Evolutionary conservation across 768 basidiomycete genomes (phyloP).

Genomic region (Naganishia friedmannii): DNA sequence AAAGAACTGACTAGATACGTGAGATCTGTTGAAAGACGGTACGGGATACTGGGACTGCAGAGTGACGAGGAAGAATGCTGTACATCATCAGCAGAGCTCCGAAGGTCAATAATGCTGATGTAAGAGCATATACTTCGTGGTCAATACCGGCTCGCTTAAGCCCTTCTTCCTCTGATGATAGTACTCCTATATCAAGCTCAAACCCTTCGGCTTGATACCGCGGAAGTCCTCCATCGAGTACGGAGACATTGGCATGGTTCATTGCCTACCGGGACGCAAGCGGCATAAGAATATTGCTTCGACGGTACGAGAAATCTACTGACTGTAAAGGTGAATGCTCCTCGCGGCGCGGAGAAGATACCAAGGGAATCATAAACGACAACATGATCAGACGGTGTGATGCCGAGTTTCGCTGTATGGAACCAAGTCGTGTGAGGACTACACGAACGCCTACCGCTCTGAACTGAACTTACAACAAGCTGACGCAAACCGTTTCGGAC

Average conservation of each 20-base stretch:
- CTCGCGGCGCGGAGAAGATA: constrained; percentile 86
- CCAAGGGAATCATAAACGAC: constrained; percentile 88
- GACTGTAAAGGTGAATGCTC: constrained; percentile 82
- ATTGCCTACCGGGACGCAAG: constrained; percentile 57
- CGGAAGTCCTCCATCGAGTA: constrained; percentile 90
- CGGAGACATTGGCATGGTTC: constrained; percentile 77
- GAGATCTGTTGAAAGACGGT: constrained; percentile 9
- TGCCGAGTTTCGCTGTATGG: constrained; percentile 59
- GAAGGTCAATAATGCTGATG: neutral
- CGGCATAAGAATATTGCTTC: neutral
- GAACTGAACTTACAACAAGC: constrained; percentile 56
- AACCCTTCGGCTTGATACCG: constrained; percentile 64
- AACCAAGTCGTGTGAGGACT: neutral
- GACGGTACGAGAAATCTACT: neutral
- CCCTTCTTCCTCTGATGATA: neutral
- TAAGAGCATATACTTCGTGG: neutral
- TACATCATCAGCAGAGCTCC: neutral
- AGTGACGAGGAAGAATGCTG: neutral
- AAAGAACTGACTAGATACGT: constrained; percentile 1
- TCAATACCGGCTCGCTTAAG: neutral
- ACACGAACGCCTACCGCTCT: neutral
- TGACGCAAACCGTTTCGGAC: constrained; percentile 65
- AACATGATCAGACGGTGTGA: constrained; percentile 71
- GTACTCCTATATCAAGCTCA: neutral
- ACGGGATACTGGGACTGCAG: constrained; percentile 25